These are phyloP conservation scores for Mycena albidolilacea DNA, from an alignment of 768 basidiomycete genomes.

Conservation along the genomic window DNA sequence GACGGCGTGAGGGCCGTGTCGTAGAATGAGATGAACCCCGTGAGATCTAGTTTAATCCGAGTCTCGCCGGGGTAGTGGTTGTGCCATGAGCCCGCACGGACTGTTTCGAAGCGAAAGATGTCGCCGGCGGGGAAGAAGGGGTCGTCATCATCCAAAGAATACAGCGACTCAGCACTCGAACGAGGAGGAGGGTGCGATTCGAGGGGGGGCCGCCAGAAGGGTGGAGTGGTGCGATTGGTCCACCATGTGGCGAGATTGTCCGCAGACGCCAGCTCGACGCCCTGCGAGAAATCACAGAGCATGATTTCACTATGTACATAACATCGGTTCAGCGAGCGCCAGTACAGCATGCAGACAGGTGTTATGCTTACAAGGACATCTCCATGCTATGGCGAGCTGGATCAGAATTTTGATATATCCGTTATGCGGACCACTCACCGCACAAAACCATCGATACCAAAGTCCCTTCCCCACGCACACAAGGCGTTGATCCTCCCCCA, in stretches of 20 bases:
- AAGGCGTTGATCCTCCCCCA: not conserved
- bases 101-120: conserved; percentile 19
- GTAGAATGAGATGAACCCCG: conserved; percentile 53
- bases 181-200: too few species aligned
- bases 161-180: too few species aligned
- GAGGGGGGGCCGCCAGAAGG: not conserved
- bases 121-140: not conserved
- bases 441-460: not conserved
- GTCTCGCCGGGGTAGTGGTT: conserved; percentile 53
- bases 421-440: not conserved
- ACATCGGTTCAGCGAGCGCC: conserved; percentile 33
- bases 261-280: conserved; percentile 45
- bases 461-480: conserved; percentile 4
- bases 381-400: conserved; percentile 16
- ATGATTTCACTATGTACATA: conserved; percentile 50
- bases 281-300: conserved; percentile 51
- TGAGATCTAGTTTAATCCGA: conserved; percentile 51
- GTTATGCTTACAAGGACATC: conserved; percentile 49
- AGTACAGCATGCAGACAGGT: conserved; percentile 33
- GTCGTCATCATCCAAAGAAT: not conserved
- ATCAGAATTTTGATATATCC: too few species aligned
- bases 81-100: conserved; percentile 49
- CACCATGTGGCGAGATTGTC: conserved; percentile 35
- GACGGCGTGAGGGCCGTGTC: conserved; percentile 49
- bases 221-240: not conserved